Base-by-base conservation (phyloP, 176 grass and related monocot species). In the Aegilops sharonensis region DNA sequence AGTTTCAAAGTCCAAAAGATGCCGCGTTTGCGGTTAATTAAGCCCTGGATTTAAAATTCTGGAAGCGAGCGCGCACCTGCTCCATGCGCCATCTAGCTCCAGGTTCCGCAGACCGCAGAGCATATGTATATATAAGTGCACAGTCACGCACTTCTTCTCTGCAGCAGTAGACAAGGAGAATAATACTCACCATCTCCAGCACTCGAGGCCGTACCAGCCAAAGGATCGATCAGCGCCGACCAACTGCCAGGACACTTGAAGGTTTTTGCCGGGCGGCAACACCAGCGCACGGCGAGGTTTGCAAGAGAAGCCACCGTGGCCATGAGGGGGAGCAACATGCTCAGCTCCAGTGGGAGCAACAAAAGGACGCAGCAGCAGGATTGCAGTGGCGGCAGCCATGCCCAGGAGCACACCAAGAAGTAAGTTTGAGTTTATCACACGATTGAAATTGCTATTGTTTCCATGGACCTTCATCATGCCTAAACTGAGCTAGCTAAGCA, bases 121-220 rank as follows among this genome's bases (percentile, higher is more conserved):
- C 23, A 43, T 72, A 83, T 83, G 86, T 54, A 79, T 90, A 90
- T 87, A 79, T 75, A 76, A 79, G 66, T 27, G 35, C 61, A 47
- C 89, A 79, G 66, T 71, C 60, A 65, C 39, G 32, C 13, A n/a
- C 21, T 87, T 87, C 57, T 67, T 87, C 57, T 67, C 80, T 36
- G 57, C 65, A 90, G 24, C 57, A 59, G 9, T n/a, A 79, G 89
- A 83, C 84, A 90, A 65, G 89, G 42, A 78, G 79, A 86, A 87
- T 64, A 83, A 67, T 65, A 72, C 73, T 73, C 84, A 52, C 63
- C 84, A 45, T 73, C 56, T 43, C 25, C 43, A 52, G 29, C 67
- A 75, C 15, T 83, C 72, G 66, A 68, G 57, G 54, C 54, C 54
- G 54, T 57, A 48, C 57, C 80, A 73, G 45, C 67, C 18, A 79